Evolutionary conservation across 2,329 filamentous ascomycete species (phyloP).

Genomic region (Claviceps sp.): DNA sequence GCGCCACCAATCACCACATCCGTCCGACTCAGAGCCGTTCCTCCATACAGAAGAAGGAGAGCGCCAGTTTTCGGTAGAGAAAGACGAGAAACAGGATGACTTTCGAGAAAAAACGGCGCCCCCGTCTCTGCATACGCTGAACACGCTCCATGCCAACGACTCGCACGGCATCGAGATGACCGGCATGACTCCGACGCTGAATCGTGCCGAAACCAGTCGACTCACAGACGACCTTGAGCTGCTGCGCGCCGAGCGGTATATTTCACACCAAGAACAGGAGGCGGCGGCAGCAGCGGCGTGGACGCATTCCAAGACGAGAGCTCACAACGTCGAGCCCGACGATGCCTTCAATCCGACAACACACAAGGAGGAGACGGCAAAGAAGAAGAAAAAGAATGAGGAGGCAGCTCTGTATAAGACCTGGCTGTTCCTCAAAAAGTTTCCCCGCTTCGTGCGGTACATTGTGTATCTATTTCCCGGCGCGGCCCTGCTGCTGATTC

Average conservation of each 20-base stretch:
- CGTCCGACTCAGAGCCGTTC: conserved; percentile 1
- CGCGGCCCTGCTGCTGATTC: conserved; percentile 30
- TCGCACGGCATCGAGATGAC: conserved; percentile 11
- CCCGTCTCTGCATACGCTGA: conserved; percentile 18
- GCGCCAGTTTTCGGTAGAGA: background rate
- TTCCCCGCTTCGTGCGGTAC: conserved; percentile 36
- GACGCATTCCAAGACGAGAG: conserved; percentile 16
- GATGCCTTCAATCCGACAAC: conserved; percentile 31
- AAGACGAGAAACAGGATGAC: conserved; percentile 5
- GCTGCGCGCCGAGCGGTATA: conserved; percentile 31
- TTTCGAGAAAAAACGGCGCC: conserved; percentile 13
- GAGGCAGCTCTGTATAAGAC: conserved; percentile 25
- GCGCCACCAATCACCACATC: conserved; percentile 1
- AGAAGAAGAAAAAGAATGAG: conserved; percentile 19
- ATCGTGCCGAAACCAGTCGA: conserved; percentile 23
- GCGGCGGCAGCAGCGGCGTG: conserved; percentile 7
- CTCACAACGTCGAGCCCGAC: conserved; percentile 24
- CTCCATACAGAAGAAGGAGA: background rate
- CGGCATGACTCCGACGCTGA: conserved; percentile 12
- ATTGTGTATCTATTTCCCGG: conserved; percentile 34
- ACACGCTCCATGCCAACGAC: conserved; percentile 15
- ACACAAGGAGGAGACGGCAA: conserved; percentile 15
- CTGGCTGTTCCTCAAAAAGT: conserved; percentile 32
- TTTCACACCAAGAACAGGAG: conserved; percentile 30
- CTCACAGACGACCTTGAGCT: conserved; percentile 37